These are phyloP conservation scores for Vigna mungo DNA, from an alignment of 306 rosid species.

Conservation along the genomic window DNA sequence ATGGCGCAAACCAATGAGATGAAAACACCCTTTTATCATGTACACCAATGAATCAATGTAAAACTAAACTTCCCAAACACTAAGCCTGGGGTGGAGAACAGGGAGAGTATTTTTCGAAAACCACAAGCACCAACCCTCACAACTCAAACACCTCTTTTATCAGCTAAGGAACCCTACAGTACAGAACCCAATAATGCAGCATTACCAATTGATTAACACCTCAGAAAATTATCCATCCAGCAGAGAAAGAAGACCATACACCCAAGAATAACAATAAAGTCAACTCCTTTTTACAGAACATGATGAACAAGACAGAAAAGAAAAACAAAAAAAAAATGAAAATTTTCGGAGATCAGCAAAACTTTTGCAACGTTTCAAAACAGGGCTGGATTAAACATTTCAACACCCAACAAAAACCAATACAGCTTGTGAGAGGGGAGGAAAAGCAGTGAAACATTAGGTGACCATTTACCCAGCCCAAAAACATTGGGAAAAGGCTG, in stretches of 20 bases:
- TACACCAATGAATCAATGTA: slow-evolving; percentile 8
- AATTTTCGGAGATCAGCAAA: slow-evolving; percentile 47
- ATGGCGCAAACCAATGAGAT: slow-evolving; percentile 34
- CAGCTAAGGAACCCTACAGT: slow-evolving; percentile 21
- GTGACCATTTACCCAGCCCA: slow-evolving; percentile 20
- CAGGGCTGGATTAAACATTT: slow-evolving; percentile 34
- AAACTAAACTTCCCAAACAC: slow-evolving; percentile 35
- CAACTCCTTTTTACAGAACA: slow-evolving; percentile 47
- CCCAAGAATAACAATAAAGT: slow-evolving; percentile 45
- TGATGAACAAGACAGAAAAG: slow-evolving; percentile 32
- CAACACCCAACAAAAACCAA: slow-evolving; percentile 41
- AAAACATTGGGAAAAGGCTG: background rate
- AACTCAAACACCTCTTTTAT: slow-evolving; percentile 31
- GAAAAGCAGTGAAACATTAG: background rate
- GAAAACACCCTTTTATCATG: background rate
- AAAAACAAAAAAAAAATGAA: background rate
- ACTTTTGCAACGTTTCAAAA: slow-evolving; percentile 36
- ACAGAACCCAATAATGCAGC: slow-evolving; percentile 49
- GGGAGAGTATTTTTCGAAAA: slow-evolving; percentile 39
- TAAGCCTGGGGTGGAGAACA: slow-evolving; percentile 15
- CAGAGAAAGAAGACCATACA: background rate
- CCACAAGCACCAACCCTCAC: slow-evolving; percentile 27
- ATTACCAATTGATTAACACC: slow-evolving; percentile 34
- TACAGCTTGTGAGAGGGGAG: background rate
- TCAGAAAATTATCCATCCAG: slow-evolving; percentile 16